These are phyloP conservation scores for Hypoxylon cercidicola DNA, from an alignment of 495 filamentous ascomycete genomes.

Conservation along the genomic window DNA sequence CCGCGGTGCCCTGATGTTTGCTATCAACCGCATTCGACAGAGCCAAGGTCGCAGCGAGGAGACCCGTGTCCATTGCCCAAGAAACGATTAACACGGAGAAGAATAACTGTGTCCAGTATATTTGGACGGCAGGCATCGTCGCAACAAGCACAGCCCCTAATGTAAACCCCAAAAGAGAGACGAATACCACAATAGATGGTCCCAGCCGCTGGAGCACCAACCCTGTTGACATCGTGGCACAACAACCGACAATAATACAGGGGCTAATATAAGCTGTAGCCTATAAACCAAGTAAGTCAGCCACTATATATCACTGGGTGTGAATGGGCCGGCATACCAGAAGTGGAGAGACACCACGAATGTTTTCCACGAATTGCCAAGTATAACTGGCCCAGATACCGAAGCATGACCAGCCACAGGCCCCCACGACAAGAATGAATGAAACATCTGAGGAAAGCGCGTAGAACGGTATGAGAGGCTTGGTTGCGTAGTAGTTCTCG, in stretches of 20 bases:
- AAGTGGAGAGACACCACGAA: conserved; percentile 59
- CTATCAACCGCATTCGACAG: conserved; percentile 62
- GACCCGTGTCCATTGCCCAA: conserved; percentile 69
- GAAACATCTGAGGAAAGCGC: conserved; percentile 57
- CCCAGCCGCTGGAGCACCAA: conserved; percentile 54
- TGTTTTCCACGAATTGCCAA: conserved; percentile 62
- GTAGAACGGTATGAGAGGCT: conserved; percentile 63
- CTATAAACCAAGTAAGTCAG: conserved; percentile 25
- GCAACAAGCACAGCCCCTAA: conserved; percentile 54
- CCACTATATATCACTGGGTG: conserved; percentile 15
- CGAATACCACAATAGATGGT: conserved; percentile 56
- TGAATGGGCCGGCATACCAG: conserved; percentile 47
- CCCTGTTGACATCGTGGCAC: conserved; percentile 59
- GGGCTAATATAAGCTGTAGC: conserved; percentile 37
- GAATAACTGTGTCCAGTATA: conserved; percentile 69
- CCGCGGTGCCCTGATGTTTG: conserved; percentile 68
- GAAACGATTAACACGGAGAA: conserved; percentile 62
- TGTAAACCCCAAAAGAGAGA: conserved; percentile 59
- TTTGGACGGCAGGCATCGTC: conserved; percentile 58
- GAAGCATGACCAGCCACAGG: conserved; percentile 67
- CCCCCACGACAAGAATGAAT: conserved; percentile 61
- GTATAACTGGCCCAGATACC: conserved; percentile 67
- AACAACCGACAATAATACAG: conserved; percentile 36
- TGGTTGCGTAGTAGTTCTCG: conserved; percentile 51
- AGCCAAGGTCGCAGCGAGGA: conserved; percentile 66